Percentiles rank a stretch among this genome's conserved stretches.
Evolutionary conservation across 768 basidiomycete genomes (phyloP).

Genomic region (Lactifluus pinguis): DNA sequence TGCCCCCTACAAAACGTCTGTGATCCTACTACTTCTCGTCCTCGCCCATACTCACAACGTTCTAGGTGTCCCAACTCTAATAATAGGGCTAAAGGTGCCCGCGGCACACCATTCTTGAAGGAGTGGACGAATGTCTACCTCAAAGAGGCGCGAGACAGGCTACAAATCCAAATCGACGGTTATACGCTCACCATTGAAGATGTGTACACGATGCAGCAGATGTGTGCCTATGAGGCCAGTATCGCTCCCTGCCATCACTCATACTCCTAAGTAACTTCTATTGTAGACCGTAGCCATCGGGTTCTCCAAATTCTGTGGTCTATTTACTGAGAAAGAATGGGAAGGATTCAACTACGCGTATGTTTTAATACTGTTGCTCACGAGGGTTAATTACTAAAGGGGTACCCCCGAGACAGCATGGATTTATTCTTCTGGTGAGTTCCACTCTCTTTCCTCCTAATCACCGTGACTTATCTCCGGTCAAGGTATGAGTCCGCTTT

Average conservation of each 20-base stretch:
- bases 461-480: background rate
- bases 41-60: background rate
- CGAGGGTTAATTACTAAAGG: conserved; percentile 30
- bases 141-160: conserved; percentile 47
- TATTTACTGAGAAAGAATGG: conserved; percentile 92
- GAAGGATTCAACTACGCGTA: conserved; percentile 84
- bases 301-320: conserved; percentile 82
- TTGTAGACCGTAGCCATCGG: conserved; percentile 79
- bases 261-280: background rate
- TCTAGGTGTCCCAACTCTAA: conserved; percentile 56
- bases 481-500: conserved; percentile 60
- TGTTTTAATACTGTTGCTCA: conserved; percentile 23
- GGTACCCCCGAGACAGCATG: conserved; percentile 32
- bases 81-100: conserved; percentile 37
- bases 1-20: conserved; percentile 71
- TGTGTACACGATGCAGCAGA: conserved; percentile 67
- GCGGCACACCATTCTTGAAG: conserved; percentile 47
- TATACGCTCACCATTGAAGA: conserved; percentile 58
- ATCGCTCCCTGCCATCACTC: background rate
- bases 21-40: background rate
- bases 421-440: conserved; percentile 55
- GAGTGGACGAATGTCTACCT: conserved; percentile 72
- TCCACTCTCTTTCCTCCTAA: background rate
- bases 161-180: conserved; percentile 52
- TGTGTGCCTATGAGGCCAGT: conserved; percentile 76